Evolutionary conservation across 2,329 filamentous ascomycete species (phyloP).

Genomic region (Fonsecaea nubica): DNA sequence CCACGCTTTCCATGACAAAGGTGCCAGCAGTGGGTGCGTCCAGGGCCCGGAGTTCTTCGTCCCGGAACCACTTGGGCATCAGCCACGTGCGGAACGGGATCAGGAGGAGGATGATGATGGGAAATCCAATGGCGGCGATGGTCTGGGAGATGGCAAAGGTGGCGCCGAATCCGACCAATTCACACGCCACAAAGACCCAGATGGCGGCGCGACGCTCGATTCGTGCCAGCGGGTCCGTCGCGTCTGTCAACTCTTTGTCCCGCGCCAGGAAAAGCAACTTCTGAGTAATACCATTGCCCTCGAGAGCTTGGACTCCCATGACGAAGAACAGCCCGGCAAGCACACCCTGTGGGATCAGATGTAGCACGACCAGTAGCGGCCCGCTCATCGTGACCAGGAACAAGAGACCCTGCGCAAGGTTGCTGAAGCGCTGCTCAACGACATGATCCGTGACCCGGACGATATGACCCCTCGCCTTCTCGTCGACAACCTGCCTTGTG

Average conservation of each 20-base stretch:
- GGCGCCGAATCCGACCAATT: constrained; percentile 73
- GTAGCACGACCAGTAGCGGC: constrained; percentile 74
- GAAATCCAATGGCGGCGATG: constrained; percentile 81
- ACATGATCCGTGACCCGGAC: constrained; percentile 67
- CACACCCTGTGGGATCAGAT: constrained; percentile 79
- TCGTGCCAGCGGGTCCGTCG: constrained; percentile 64
- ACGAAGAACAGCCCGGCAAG: constrained; percentile 83
- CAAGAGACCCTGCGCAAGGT: constrained; percentile 77
- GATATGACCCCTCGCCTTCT: constrained; percentile 62
- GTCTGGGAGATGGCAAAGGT: constrained; percentile 86
- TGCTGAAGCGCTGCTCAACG: constrained; percentile 76
- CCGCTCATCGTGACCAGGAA: constrained; percentile 80
- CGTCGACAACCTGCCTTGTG: constrained; percentile 61
- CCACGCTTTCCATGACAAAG: constrained; percentile 78
- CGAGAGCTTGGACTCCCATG: constrained; percentile 80
- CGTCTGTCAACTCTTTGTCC: constrained; percentile 68
- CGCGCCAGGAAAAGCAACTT: constrained; percentile 74
- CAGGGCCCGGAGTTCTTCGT: constrained; percentile 66
- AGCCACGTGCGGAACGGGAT: constrained; percentile 70
- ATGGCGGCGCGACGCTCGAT: constrained; percentile 69
- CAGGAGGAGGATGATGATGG: constrained; percentile 72
- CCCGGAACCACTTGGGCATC: constrained; percentile 66
- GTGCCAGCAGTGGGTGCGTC: constrained; percentile 77
- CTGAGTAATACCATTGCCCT: constrained; percentile 76
- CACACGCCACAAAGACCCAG: constrained; percentile 73